phyloP scores from a whole-genome alignment of 2,329 filamentous ascomycete genomes.

The Trichoderma sp. region DNA sequence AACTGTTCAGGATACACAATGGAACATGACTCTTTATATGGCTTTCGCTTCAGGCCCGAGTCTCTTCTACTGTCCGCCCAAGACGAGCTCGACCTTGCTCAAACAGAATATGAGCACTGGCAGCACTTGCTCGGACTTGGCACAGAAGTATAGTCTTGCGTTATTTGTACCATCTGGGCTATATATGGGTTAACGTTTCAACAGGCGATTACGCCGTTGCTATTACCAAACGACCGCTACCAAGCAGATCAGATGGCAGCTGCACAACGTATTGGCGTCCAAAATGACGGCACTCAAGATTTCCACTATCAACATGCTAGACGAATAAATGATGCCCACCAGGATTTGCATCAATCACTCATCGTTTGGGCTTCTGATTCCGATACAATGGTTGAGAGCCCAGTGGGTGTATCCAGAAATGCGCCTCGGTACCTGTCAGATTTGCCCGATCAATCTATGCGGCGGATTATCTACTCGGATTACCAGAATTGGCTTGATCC shows the following conservation, averaged over 20 bases:
- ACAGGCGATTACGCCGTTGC: not conserved
- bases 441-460: not conserved
- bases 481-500: not conserved
- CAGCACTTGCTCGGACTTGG: not conserved
- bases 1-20: not conserved
- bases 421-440: not conserved
- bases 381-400: too few relatives aligned
- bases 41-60: not conserved
- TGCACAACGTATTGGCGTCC: not conserved
- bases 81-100: not conserved
- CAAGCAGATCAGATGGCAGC: not conserved
- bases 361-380: not conserved
- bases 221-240: too few relatives aligned
- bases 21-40: not conserved
- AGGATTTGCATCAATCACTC: not conserved
- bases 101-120: not conserved
- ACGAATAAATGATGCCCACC: not conserved
- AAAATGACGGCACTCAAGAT: not conserved
- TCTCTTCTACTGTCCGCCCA: not conserved
- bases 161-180: not conserved
- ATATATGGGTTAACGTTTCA: not conserved
- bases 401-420: not conserved
- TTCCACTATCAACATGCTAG: too few relatives aligned
- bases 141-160: too few relatives aligned
- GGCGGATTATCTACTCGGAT: not conserved